Base-by-base conservation (phyloP, 2,329 filamentous ascomycete species). In the Penicillium decumbens region DNA sequence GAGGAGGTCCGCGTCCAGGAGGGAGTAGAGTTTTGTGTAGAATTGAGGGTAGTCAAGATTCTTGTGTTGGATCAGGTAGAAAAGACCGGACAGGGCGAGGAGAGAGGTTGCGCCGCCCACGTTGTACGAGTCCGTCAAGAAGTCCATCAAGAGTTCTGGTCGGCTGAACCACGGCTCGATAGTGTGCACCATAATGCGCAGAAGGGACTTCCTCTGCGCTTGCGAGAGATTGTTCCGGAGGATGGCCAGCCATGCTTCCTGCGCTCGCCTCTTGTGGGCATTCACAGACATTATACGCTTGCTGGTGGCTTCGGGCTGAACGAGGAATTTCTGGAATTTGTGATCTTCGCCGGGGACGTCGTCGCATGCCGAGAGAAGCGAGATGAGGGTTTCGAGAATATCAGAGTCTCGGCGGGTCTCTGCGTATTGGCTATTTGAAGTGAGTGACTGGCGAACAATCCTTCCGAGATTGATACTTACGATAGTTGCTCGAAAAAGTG, bases 31-130 rank as follows among this genome's bases (percentile, higher is more conserved):
- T 69, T 96, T 97, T 45, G 79, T 73, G 73, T 95, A 98, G 73
- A 98, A 98, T 28, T 85, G 85, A 1, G 91, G 90, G 68, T 98
- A 98, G 72, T 98, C 93, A 51, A 98, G 79, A 67, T 98, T 98
- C 65, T 89, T 88, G 66, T 93, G 83, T 57, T 88, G 85, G 60
- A 98, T 97, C 45, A 98, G 80, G 67, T 95, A 93, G 74, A 95
- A 98, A 40, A 98, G 84, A 44, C 93, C 93, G 0, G 89, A 95
- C 1, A 98, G 77, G 1, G 95, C 90, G 18, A 96, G 80, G 4
- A 98, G 78, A 4, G 93, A 92, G 41, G 85, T 89, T 12, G 89
- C 87, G 39, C 93, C 93, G 44, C 92, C 90, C 6, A 84, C 76
- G 62, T 96, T 80, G 74, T 95, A 97, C 27, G 85, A 95, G 72